phyloP scores from a whole-genome alignment of 2,329 filamentous ascomycete species.

The Pseudogymnoascus sp. region DNA sequence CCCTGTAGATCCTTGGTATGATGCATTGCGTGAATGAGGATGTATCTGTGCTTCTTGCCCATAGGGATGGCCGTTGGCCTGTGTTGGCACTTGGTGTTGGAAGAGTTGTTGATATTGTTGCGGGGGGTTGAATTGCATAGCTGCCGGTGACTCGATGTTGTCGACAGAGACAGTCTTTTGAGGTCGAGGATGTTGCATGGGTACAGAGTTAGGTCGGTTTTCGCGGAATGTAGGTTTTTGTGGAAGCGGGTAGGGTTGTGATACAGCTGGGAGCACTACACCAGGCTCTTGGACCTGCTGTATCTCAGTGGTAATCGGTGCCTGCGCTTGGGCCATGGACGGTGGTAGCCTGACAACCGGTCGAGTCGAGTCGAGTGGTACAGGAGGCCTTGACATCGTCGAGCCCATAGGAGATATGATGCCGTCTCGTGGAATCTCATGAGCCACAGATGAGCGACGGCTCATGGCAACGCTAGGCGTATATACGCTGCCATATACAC shows the following conservation, averaged over 20 bases:
- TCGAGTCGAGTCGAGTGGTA: conserved; percentile 53
- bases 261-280: conserved; percentile 17
- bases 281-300: neutral
- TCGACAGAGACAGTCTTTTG: conserved; percentile 92
- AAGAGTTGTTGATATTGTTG: conserved; percentile 76
- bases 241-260: conserved; percentile 51
- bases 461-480: conserved; percentile 84
- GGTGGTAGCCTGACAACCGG: conserved; percentile 82
- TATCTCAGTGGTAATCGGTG: conserved; percentile 24
- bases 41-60: conserved; percentile 45
- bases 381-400: conserved; percentile 60
- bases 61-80: conserved; percentile 54
- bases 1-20: conserved; percentile 65
- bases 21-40: conserved; percentile 58
- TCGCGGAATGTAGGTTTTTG: conserved; percentile 53
- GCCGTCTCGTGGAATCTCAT: conserved; percentile 61
- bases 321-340: conserved; percentile 24
- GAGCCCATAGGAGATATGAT: conserved; percentile 77
- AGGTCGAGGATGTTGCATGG: conserved; percentile 91
- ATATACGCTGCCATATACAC: conserved; percentile 69
- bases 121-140: conserved; percentile 47
- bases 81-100: conserved; percentile 84
- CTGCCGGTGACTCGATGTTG: conserved; percentile 75
- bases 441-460: conserved; percentile 71
- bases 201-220: conserved; percentile 45